phyloP scores from a whole-genome alignment of 1,284 basidiomycete genomes.

The Marasmius oreades region DNA sequence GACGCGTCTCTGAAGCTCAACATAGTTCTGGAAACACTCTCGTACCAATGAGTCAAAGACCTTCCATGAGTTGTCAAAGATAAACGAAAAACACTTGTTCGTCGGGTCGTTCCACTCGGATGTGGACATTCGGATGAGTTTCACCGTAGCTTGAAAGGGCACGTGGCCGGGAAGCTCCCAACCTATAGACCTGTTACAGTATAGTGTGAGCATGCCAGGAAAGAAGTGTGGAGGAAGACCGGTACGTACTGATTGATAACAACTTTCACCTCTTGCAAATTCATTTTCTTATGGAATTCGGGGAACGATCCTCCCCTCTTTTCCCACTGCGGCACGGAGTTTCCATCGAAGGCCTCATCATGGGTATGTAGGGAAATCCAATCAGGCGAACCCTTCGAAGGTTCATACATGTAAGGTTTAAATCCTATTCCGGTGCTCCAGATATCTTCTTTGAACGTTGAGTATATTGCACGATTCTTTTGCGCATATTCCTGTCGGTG shows the following conservation, averaged over 20 bases:
- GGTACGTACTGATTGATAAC: conserved; percentile 28
- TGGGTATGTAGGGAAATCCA: conserved; percentile 15
- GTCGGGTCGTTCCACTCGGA: conserved; percentile 38
- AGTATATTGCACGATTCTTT: conserved; percentile 30
- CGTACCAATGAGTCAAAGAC: conserved; percentile 18
- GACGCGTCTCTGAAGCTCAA: conserved; percentile 6
- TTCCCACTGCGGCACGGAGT: not conserved
- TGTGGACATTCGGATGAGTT: conserved; percentile 37
- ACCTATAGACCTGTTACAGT: conserved; percentile 32
- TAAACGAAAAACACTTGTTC: conserved; percentile 23
- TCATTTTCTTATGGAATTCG: not conserved
- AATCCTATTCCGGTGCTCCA: conserved; percentile 40
- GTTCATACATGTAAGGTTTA: conserved; percentile 22
- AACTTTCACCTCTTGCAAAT: conserved; percentile 28
- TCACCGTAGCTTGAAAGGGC: conserved; percentile 46
- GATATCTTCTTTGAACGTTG: conserved; percentile 31
- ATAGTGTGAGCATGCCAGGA: not conserved
- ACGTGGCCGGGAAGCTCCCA: conserved; percentile 53
- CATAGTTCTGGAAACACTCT: conserved; percentile 6
- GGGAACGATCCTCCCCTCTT: not conserved
- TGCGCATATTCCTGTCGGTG: conserved; percentile 33
- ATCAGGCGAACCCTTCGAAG: not conserved
- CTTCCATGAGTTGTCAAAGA: conserved; percentile 23
- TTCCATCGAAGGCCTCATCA: not conserved
- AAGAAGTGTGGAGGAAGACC: not conserved